A percentile compares a stretch with the other conserved stretches of the same genome.
Conservation (phyloP, 2,329 filamentous ascomycete species). For the Trichoderma atroviride region DNA sequence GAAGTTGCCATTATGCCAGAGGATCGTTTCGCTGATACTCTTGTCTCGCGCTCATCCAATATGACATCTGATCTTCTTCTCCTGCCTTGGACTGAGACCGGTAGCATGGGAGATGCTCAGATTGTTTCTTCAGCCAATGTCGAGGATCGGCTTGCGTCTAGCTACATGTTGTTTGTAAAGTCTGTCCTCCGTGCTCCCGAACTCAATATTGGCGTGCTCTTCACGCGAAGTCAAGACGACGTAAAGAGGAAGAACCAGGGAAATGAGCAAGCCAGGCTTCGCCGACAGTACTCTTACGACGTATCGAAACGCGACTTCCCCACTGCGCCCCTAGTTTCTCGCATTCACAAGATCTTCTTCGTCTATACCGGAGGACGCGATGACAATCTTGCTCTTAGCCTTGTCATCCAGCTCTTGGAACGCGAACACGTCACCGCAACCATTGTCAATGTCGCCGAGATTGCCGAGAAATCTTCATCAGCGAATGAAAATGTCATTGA, state of each 20-base stretch:
- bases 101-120: slow-evolving; percentile 66
- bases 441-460: slow-evolving; percentile 52
- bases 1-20: slow-evolving; percentile 80
- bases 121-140: slow-evolving; percentile 35
- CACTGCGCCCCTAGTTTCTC: slow-evolving; percentile 62
- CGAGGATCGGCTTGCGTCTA: slow-evolving; percentile 44
- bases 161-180: slow-evolving; percentile 75
- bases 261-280: slow-evolving; percentile 44
- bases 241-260: slow-evolving; percentile 38
- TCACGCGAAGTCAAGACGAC: slow-evolving; percentile 60
- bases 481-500: slow-evolving; percentile 27
- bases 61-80: slow-evolving; percentile 74
- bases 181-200: slow-evolving; percentile 65
- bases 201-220: slow-evolving; percentile 78
- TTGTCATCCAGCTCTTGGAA: slow-evolving; percentile 82
- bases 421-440: slow-evolving; percentile 79
- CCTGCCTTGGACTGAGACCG: slow-evolving; percentile 87
- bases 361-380: slow-evolving; percentile 85
- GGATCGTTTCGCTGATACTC: slow-evolving; percentile 74
- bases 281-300: slow-evolving; percentile 60
- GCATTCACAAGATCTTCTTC: slow-evolving; percentile 81
- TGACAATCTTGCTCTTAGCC: slow-evolving; percentile 75
- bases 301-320: slow-evolving; percentile 59
- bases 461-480: slow-evolving; percentile 8
- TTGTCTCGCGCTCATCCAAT: slow-evolving; percentile 70